Conservation (phyloP, 2,329 filamentous ascomycete genomes). For the Penicillium freii region DNA sequence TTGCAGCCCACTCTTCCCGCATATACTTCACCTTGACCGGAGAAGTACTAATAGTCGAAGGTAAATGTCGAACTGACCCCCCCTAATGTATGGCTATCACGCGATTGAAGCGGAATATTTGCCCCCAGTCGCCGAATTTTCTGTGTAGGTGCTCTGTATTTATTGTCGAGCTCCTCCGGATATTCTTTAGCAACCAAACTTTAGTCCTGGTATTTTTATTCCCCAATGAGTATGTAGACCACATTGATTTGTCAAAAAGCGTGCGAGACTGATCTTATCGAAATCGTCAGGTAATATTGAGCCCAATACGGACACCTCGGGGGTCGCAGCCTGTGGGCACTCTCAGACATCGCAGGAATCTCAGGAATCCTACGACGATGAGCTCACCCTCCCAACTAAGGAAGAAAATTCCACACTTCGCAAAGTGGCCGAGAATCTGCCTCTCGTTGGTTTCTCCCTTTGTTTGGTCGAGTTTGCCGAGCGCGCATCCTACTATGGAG, state of each 20-base stretch:
- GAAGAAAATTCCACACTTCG: constrained; percentile 49
- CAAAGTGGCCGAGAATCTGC: constrained; percentile 52
- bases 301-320: background rate
- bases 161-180: background rate
- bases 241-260: background rate
- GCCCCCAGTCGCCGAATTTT: background rate
- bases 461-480: constrained; percentile 62
- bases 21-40: background rate
- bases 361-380: background rate
- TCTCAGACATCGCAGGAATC: background rate
- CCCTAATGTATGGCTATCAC: background rate
- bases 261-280: background rate
- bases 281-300: background rate
- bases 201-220: background rate
- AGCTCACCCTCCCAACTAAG: constrained; percentile 45
- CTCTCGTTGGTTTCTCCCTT: constrained; percentile 55
- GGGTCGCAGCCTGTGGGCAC: background rate
- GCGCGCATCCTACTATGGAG: constrained; percentile 60
- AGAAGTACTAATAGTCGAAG: too few relatives aligned
- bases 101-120: background rate
- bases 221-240: background rate
- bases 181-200: background rate
- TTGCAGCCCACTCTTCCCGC: background rate
- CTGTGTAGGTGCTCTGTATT: background rate
- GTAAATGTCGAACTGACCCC: background rate